These are phyloP conservation scores for Saccharomycopsis fermentans DNA, from an alignment of 805 yeast genomes.

Conservation along the genomic window DNA sequence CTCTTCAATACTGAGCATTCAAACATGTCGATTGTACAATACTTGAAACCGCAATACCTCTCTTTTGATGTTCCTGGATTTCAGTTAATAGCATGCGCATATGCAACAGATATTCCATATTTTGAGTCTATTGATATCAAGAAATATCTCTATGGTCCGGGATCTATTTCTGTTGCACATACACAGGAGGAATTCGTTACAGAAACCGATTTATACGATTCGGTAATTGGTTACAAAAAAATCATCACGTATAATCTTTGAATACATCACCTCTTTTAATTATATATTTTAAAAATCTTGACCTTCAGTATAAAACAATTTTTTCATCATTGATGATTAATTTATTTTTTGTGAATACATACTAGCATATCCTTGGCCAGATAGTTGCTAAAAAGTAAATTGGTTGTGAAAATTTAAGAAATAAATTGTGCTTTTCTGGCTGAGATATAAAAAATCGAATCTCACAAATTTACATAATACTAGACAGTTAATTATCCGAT, in stretches of 20 bases:
- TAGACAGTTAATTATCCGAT: no score
- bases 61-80: constrained; percentile 56
- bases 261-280: neutral
- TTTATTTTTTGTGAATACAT: no score
- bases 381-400: no score
- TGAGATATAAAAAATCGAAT: no score
- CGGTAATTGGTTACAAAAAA: constrained; percentile 34
- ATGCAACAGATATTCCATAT: constrained; percentile 44
- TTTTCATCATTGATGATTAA: no score
- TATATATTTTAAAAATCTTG: no score
- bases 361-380: no score
- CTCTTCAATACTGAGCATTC: neutral
- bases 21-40: neutral
- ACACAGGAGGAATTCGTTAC: constrained; percentile 36
- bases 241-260: constrained; percentile 21
- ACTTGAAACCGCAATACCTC: constrained; percentile 31
- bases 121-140: constrained; percentile 6
- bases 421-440: no score
- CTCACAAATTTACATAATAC: no score
- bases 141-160: constrained; percentile 42
- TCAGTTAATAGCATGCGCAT: constrained; percentile 39
- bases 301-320: no score
- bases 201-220: constrained; percentile 28
- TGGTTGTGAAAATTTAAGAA: no score
- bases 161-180: constrained; percentile 40